Evolutionary conservation across 1,139 yeast genomes (phyloP).

Genomic region (Candida gigantensis): DNA sequence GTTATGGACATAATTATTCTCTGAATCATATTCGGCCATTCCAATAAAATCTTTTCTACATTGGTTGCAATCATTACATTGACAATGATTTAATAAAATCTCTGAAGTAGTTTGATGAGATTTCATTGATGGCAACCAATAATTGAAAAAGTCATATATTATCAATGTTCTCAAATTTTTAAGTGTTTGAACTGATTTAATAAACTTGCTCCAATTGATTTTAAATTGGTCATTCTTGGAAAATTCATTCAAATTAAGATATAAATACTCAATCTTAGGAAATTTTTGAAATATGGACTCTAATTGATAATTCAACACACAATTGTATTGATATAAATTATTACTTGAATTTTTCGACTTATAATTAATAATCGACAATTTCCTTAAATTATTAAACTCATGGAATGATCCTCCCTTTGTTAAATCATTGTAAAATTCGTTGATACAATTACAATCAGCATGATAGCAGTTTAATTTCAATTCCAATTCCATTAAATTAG

Average conservation of each 20-base stretch:
- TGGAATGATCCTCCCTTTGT: background rate
- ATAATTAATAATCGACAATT: conserved; percentile 13
- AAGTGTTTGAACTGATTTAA: conserved; percentile 3
- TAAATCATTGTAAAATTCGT: conserved; percentile 15
- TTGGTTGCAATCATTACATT: conserved; percentile 12
- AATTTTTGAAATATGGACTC: conserved; percentile 10
- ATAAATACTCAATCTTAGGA: conserved; percentile 9
- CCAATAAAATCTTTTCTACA: conserved; percentile 8
- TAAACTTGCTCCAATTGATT: conserved; percentile 12
- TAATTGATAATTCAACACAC: conserved; percentile 12
- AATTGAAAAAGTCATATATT: conserved; percentile 16
- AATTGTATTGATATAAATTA: conserved; percentile 14
- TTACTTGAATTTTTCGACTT: conserved; percentile 14
- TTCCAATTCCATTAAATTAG: conserved; percentile 13
- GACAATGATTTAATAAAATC: conserved; percentile 13
- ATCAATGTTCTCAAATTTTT: conserved; percentile 6
- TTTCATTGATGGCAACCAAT: conserved; percentile 15
- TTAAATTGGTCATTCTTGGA: conserved; percentile 9
- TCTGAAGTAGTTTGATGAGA: conserved; percentile 8
- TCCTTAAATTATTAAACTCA: conserved; percentile 11
- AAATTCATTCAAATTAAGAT: conserved; percentile 13
- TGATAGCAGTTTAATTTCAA: conserved; percentile 16
- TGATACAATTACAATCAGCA: conserved; percentile 16
- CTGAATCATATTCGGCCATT: conserved; percentile 15
- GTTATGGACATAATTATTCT: conserved; percentile 15